These are phyloP conservation scores for Hymenoscyphus fraxineus DNA, from an alignment of 2,329 filamentous ascomycete species.

Conservation along the genomic window DNA sequence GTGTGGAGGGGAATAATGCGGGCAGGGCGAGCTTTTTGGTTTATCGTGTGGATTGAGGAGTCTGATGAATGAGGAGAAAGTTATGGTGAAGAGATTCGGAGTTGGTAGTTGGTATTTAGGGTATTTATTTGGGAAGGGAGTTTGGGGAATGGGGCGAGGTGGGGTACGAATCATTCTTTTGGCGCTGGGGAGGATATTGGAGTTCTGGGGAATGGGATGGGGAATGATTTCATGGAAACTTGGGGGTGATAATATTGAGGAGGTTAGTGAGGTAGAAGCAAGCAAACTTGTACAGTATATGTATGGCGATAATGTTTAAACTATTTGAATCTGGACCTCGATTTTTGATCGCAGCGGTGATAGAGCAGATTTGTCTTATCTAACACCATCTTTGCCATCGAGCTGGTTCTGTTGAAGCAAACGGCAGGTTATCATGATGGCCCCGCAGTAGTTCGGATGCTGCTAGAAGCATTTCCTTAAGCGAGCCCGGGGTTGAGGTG, in stretches of 20 bases:
- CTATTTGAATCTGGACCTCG: too few relatives aligned
- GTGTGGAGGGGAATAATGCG: conserved; percentile 4
- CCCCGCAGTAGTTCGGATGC: too few relatives aligned
- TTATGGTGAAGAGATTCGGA: neutral
- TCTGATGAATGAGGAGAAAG: neutral
- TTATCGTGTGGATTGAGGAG: conserved; percentile 26
- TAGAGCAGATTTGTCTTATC: too few relatives aligned
- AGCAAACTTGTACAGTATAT: neutral
- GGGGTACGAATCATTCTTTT: neutral
- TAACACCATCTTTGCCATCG: too few relatives aligned
- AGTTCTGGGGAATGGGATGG: neutral
- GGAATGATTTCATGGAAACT: neutral
- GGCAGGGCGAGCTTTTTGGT: conserved; percentile 27
- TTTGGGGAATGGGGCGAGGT: neutral
- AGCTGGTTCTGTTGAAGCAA: too few relatives aligned
- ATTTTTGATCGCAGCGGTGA: too few relatives aligned
- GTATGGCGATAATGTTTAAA: neutral
- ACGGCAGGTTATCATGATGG: too few relatives aligned
- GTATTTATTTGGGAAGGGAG: neutral
- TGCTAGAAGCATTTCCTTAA: too few relatives aligned
- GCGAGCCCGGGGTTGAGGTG: too few relatives aligned
- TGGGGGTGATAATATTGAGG: neutral
- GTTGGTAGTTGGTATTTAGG: neutral
- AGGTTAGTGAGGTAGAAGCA: neutral
- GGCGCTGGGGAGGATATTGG: neutral